phyloP scores from a whole-genome alignment of 257 asterid species.

The Penstemon newberryi region DNA sequence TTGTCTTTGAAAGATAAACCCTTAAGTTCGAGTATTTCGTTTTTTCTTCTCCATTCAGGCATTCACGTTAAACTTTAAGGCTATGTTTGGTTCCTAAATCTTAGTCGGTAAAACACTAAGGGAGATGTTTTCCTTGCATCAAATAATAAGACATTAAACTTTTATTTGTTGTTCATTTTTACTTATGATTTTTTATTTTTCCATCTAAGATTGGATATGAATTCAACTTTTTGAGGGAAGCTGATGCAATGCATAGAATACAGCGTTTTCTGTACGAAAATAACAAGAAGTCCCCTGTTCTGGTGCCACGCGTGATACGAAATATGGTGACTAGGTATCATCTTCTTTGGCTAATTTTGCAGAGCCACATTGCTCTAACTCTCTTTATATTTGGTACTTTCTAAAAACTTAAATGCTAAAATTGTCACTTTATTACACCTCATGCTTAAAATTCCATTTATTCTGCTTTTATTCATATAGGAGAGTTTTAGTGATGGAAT shows the following conservation, averaged over 20 bases:
- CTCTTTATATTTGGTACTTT: constrained; percentile 17
- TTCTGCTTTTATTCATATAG: constrained; percentile 41
- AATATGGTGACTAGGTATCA: constrained; percentile 72
- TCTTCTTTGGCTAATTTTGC: constrained; percentile 21
- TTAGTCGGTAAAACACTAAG: neutral
- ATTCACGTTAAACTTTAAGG: neutral
- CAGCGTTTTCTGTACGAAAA: constrained; percentile 58
- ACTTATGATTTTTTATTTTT: constrained; percentile 19
- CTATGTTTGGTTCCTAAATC: neutral
- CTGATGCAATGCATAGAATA: constrained; percentile 92
- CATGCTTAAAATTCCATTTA: neutral
- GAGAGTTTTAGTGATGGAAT: constrained; percentile 93
- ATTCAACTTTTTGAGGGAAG: constrained; percentile 88
- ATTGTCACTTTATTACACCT: neutral
- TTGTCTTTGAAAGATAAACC: too few species aligned
- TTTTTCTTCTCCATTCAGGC: neutral
- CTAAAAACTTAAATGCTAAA: constrained; percentile 10
- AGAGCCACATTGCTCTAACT: constrained; percentile 5
- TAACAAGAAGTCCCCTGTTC: constrained; percentile 76
- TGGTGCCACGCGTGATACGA: constrained; percentile 67
- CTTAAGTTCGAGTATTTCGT: neutral
- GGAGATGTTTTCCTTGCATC: neutral
- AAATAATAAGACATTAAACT: neutral
- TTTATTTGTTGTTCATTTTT: neutral
- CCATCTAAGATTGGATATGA: constrained; percentile 83